Evolutionary conservation across 1,139 yeast genomes (phyloP), one percentile per base, ranked within the genome.

Genomic region (Diutina ranongensis): DNA sequence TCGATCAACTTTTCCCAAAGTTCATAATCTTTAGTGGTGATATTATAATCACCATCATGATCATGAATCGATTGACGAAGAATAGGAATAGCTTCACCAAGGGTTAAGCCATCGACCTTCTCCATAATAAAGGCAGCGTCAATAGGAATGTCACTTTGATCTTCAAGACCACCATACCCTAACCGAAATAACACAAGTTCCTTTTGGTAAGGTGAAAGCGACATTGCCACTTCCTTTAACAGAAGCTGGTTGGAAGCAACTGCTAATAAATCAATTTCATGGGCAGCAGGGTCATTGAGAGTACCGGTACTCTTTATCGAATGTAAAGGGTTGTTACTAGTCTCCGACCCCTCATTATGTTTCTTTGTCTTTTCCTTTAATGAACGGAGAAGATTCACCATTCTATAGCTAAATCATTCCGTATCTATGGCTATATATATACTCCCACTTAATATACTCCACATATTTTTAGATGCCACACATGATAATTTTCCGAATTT

Each of bases 101-200:
- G 13, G 13, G 4, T 5, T 16, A 44, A 7, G 2, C 9, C 18
- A 28, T 22, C 32, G 12, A 44, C 13, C 38, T 44, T 44, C 8
- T 33, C 45, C 22, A 44, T 15, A 13, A 44, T 21, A 20, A 20
- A 44, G 16, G 18, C 40, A 9, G 45, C 38, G 4, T 22, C 45
- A 9, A 28, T 13, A 13, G 45, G 45, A 9, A 44, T n/a, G 32
- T 44, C 33, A n/a, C n/a, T 33, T 9, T 34, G 13, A 10, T 22
- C 12, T 3, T 33, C 22, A 28, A 44, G 31, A 61, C 60, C 34
- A 58, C n/a, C 20, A 18, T 25, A 25, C 5, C 25, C 16, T 27
- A 38, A 38, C 32, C 42, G 19, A 3, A 22, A 25, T 32, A 38
- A 38, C 16, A 25, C 32, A 12, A 38, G 22, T 13, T 38, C 32